Evolutionary conservation across 2,329 filamentous ascomycete species (phyloP).

Genomic region (Fusarium napiforme): DNA sequence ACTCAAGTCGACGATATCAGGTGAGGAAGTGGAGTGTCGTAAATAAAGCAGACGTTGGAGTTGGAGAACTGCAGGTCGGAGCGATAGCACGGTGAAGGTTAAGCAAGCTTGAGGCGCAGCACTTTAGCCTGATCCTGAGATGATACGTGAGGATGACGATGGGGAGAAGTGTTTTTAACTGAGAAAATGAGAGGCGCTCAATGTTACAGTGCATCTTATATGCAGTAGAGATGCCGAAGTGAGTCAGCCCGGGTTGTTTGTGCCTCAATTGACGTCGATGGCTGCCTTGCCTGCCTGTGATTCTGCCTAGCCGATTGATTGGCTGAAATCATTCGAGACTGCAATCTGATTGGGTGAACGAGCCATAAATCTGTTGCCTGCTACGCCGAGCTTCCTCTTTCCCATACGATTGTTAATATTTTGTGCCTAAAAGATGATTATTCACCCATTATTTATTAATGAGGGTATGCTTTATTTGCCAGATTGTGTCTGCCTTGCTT

Average conservation of each 20-base stretch:
- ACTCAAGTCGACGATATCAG: not conserved
- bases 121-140: not conserved
- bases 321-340: accelerated
- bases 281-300: slow-evolving; percentile 18
- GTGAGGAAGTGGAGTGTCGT: not conserved
- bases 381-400: not conserved
- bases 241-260: slow-evolving; percentile 3
- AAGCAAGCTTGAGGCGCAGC: not conserved
- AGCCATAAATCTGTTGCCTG: slow-evolving; percentile 19
- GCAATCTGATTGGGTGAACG: slow-evolving; percentile 1
- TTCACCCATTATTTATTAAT: not conserved
- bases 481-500: not conserved
- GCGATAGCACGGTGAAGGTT: too few relatives aligned
- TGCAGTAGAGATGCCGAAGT: accelerated
- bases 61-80: accelerated
- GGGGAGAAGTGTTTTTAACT: not conserved
- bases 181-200: not conserved
- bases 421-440: accelerated
- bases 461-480: accelerated
- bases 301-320: slow-evolving; percentile 7
- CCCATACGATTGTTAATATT: accelerated
- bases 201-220: not conserved
- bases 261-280: not conserved
- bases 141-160: not conserved
- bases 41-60: not conserved